Conservation (phyloP, 2,329 filamentous ascomycete species). For the Didymella keratinophila region DNA sequence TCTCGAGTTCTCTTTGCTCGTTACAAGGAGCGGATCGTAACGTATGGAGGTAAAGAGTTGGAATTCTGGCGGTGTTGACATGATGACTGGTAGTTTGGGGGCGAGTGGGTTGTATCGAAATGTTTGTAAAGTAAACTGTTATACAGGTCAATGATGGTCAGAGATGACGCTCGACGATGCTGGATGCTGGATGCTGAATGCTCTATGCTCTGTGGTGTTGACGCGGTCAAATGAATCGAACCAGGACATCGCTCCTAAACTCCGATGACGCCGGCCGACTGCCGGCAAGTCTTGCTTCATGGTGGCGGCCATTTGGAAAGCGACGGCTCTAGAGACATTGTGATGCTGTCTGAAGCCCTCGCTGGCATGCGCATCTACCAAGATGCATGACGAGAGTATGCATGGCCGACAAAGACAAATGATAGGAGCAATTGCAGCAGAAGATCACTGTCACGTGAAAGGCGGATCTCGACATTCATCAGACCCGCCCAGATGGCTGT, state of each 20-base stretch:
- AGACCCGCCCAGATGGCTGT: neutral
- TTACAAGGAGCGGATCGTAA: constrained; percentile 49
- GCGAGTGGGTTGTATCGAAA: neutral
- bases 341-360: neutral
- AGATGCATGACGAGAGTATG: neutral
- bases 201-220: constrained; percentile 10
- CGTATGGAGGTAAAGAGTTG: constrained; percentile 52
- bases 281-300: neutral
- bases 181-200: constrained; percentile 6
- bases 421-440: neutral
- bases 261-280: constrained; percentile 21
- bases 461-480: neutral
- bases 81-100: constrained; percentile 10
- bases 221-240: neutral
- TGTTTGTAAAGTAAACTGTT: neutral
- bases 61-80: constrained; percentile 39
- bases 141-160: neutral
- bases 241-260: constrained; percentile 11
- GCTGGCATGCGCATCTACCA: neutral
- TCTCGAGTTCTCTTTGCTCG: constrained; percentile 55
- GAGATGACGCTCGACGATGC: neutral
- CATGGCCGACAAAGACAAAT: neutral
- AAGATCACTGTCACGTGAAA: constrained; percentile 15
- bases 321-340: neutral
- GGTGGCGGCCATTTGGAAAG: neutral